Evolutionary conservation across 257 asterid genomes (phyloP).

Genomic region (Sherardia arvensis): DNA sequence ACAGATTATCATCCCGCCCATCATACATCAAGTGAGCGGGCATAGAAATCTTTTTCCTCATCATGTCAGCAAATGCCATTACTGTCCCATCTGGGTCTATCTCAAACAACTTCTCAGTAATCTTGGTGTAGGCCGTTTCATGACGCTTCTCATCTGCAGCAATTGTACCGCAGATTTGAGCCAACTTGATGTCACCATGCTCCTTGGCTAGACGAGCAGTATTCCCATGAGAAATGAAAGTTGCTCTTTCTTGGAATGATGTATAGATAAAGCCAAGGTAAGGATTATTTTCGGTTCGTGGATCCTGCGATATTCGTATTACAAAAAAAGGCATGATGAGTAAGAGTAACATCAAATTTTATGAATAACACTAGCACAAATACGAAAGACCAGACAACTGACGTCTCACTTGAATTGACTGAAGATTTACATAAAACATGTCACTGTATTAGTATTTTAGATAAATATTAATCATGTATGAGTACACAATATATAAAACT

Average conservation of each 20-base stretch:
- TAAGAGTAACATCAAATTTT: background rate
- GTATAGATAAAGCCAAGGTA: conserved; percentile 79
- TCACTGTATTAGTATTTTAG: background rate
- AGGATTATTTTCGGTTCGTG: conserved; percentile 68
- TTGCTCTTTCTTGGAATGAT: conserved; percentile 82
- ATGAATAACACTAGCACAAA: background rate
- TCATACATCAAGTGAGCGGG: conserved; percentile 86
- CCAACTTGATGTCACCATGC: conserved; percentile 60
- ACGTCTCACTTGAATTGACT: background rate
- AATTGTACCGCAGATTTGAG: conserved; percentile 68
- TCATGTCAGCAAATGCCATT: conserved; percentile 65
- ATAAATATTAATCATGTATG: background rate
- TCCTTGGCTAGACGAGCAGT: conserved; percentile 69
- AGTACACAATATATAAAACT: background rate
- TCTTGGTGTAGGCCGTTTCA: conserved; percentile 78
- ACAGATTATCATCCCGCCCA: conserved; percentile 57
- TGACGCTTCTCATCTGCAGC: conserved; percentile 85
- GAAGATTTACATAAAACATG: background rate
- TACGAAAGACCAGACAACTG: background rate
- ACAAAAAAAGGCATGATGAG: too few relatives aligned
- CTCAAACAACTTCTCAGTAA: conserved; percentile 66
- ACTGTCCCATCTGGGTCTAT: conserved; percentile 71
- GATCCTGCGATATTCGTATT: conserved; percentile 43
- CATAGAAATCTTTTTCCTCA: conserved; percentile 79
- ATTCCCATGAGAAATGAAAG: conserved; percentile 74